These are phyloP conservation scores for Pleurotus tuoliensis DNA, from an alignment of 768 basidiomycete genomes.

Conservation along the genomic window DNA sequence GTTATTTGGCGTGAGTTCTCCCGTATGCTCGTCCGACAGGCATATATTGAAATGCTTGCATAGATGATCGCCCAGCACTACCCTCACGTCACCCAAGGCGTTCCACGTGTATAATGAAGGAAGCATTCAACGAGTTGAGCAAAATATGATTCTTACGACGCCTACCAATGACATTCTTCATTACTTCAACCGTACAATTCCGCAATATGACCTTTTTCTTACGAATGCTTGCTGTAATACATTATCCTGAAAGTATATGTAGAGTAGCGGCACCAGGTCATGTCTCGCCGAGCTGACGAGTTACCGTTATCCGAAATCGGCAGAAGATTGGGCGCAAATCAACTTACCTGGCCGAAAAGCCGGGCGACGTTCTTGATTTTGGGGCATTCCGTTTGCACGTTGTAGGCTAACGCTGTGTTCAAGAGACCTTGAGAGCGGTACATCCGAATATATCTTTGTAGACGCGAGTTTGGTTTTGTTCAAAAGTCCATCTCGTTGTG, in stretches of 20 bases:
- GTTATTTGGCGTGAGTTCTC: conserved; percentile 52
- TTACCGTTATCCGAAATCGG: too few relatives aligned
- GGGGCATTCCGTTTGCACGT: conserved; percentile 60
- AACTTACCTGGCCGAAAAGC: conserved; percentile 35
- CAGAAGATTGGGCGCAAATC: neutral
- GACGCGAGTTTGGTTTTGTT: neutral
- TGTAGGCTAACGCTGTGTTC: conserved; percentile 46
- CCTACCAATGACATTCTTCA: neutral
- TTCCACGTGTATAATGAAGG: conserved; percentile 30
- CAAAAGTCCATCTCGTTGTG: neutral
- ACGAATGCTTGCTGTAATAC: too few relatives aligned
- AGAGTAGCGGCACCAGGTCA: neutral
- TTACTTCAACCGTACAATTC: neutral
- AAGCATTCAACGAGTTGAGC: too few relatives aligned
- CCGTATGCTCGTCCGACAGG: neutral
- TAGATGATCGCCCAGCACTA: conserved; percentile 67
- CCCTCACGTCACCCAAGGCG: conserved; percentile 65
- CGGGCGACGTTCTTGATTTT: conserved; percentile 51
- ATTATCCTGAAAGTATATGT: too few relatives aligned
- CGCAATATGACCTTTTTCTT: too few relatives aligned
- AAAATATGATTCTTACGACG: neutral
- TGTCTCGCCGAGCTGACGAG: neutral
- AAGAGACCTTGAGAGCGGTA: conserved; percentile 51
- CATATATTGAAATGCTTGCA: neutral
- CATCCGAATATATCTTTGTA: conserved; percentile 55